Base-by-base conservation (phyloP, 2,329 filamentous ascomycete genomes). In the Leptodontidium sp. region DNA sequence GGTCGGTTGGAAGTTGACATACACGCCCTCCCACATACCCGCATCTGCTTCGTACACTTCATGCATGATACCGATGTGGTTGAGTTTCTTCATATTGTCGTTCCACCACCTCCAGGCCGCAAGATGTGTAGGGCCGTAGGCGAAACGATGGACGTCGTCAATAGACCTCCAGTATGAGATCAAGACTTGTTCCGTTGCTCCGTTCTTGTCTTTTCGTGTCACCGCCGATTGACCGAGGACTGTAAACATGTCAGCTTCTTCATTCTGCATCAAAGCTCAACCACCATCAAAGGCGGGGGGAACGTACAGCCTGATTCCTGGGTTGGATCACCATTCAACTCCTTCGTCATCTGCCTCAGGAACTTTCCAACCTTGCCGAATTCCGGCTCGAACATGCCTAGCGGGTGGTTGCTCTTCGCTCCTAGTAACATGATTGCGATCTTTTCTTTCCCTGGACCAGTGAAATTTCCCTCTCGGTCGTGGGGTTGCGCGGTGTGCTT, bases 21-120 rank as follows among this genome's bases (percentile, higher is more conserved):
- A 73, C 14, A 73, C 65, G 17, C 68, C 58, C 45, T 73, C 71
- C 65, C 67, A 73, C 55, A 65, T 68, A 1, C 70, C 67, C 12
- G 57, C 55, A 29, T 68, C 66, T 2, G 71, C 71, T 55, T 73
- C 71, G 61, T 66, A 73, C 15, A 73, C 69, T 52, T 73, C 72
- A 49, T 73, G 72, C 72, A 73, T 73, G 61, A 73, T 68, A 9
- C 72, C 72, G 24, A 73, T 70, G 43, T 73, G 66, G 32, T 70
- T 65, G 40, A 71, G 68, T 17, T 63, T 32, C 29, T 65, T 67
- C 15, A 72, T 43, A 3, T 68, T 70, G 12, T 61, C 49, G 11
- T 72, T 68, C 95, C 65, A 98, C 92, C 71, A 98, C 92, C 76
- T 97, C 93, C 70, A 97, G 83, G 14, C 93, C 90, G 32, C 94